A percentile compares a stretch with the other conserved stretches of the same genome.
phyloP scores from a whole-genome alignment of 495 filamentous ascomycete genomes.

The Hapsidospora chrysogenum region DNA sequence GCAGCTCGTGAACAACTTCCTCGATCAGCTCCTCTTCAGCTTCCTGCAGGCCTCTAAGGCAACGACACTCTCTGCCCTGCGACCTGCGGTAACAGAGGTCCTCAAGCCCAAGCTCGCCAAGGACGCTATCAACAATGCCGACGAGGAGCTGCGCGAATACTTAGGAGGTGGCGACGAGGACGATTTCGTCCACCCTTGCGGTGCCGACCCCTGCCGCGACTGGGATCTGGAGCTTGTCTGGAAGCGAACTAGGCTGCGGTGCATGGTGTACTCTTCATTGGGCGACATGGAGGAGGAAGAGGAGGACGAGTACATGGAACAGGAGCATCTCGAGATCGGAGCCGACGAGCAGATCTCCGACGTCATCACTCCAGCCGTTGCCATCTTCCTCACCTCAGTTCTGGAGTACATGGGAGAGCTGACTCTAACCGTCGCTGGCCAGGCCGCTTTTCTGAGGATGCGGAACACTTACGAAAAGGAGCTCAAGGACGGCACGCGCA shows the following conservation, averaged over 20 bases:
- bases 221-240: conserved; percentile 82
- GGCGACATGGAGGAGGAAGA: conserved; percentile 98
- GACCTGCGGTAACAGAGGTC: conserved; percentile 73
- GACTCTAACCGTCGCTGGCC: conserved; percentile 68
- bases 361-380: conserved; percentile 76
- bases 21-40: conserved; percentile 85
- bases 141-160: conserved; percentile 82
- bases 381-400: conserved; percentile 90
- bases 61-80: conserved; percentile 59
- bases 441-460: conserved; percentile 66
- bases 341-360: conserved; percentile 38
- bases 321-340: conserved; percentile 45
- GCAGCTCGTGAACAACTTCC: conserved; percentile 72
- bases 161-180: conserved; percentile 65
- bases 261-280: conserved; percentile 95
- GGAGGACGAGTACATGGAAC: conserved; percentile 67
- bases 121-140: conserved; percentile 73
- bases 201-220: conserved; percentile 29
- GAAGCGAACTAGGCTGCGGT: conserved; percentile 79
- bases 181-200: conserved; percentile 37
- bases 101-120: conserved; percentile 76
- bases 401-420: conserved; percentile 91
- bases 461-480: conserved; percentile 32
- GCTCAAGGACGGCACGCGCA: conserved; percentile 25
- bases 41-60: conserved; percentile 68